Conservation (phyloP, 306 rosid genomes). For the Vachellia collinsii region DNA sequence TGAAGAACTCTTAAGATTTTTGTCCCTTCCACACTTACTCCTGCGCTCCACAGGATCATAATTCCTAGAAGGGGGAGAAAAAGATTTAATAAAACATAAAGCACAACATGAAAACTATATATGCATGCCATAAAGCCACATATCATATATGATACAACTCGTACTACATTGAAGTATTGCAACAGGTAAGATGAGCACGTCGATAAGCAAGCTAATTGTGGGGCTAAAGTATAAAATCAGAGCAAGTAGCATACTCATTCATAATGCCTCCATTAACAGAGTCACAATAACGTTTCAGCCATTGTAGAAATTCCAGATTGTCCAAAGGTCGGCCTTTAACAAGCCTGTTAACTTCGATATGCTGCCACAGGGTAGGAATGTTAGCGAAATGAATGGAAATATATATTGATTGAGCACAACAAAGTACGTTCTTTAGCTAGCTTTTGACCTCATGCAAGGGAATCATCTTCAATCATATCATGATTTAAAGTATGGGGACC, state of each 20-base stretch:
- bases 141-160: conserved; percentile 7
- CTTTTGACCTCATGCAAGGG: not conserved
- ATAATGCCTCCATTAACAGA: conserved; percentile 93
- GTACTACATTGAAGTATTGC: not conserved
- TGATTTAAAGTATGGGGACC: not conserved
- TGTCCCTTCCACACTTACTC: conserved; percentile 72
- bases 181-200: conserved; percentile 1
- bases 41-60: conserved; percentile 90
- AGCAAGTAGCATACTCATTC: conserved; percentile 52
- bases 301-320: conserved; percentile 93
- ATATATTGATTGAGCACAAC: conserved; percentile 3
- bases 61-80: conserved; percentile 54
- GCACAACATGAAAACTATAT: not conserved
- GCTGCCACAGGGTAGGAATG: conserved; percentile 53
- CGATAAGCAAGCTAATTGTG: conserved; percentile 4
- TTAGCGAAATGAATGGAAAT: conserved; percentile 23
- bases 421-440: conserved; percentile 15
- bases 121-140: conserved; percentile 3
- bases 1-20: conserved; percentile 53
- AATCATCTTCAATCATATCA: conserved; percentile 1
- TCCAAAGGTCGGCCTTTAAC: conserved; percentile 97
- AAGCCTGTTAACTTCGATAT: conserved; percentile 92
- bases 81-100: not conserved
- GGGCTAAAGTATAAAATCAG: conserved; percentile 19
- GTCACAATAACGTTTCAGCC: conserved; percentile 97